Conservation (phyloP, 1,284 basidiomycete species). For the Polyporus tsugae region DNA sequence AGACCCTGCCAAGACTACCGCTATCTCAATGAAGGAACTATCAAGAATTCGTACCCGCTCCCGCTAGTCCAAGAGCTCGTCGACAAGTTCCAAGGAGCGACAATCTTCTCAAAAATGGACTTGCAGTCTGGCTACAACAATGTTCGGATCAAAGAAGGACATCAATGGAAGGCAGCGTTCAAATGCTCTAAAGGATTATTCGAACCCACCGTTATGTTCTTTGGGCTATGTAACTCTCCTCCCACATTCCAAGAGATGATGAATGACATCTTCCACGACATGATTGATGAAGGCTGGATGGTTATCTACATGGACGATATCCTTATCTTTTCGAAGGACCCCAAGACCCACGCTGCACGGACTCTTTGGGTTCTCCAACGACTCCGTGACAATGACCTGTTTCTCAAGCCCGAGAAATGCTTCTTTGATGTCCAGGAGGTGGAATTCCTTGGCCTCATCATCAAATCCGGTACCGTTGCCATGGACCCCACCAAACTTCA, state of each 20-base stretch:
- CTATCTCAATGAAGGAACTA: neutral
- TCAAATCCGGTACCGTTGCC: neutral
- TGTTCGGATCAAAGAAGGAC: constrained; percentile 17
- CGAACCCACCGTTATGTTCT: constrained; percentile 43
- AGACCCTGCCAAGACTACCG: constrained; percentile 18
- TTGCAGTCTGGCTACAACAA: constrained; percentile 7
- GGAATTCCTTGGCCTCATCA: constrained; percentile 28
- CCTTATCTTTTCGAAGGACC: constrained; percentile 13
- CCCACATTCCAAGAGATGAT: constrained; percentile 37
- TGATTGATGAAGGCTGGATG: constrained; percentile 12
- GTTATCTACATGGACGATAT: constrained; percentile 21
- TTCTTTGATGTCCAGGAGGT: constrained; percentile 40
- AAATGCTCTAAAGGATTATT: constrained; percentile 32
- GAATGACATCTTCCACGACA: constrained; percentile 15
- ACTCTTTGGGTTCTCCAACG: constrained; percentile 39
- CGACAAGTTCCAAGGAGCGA: neutral
- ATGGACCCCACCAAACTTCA: constrained; percentile 20
- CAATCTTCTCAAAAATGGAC: neutral
- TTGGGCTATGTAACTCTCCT: constrained; percentile 43
- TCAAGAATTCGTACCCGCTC: neutral
- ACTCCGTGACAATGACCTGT: constrained; percentile 41
- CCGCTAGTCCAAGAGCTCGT: neutral
- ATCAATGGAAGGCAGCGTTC: constrained; percentile 33
- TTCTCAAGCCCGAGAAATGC: constrained; percentile 48
- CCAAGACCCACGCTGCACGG: constrained; percentile 14